Percentiles rank a stretch among this genome's conserved stretches.
phyloP scores from a whole-genome alignment of 2,329 filamentous ascomycete species.

The Dendryphion nanum region DNA sequence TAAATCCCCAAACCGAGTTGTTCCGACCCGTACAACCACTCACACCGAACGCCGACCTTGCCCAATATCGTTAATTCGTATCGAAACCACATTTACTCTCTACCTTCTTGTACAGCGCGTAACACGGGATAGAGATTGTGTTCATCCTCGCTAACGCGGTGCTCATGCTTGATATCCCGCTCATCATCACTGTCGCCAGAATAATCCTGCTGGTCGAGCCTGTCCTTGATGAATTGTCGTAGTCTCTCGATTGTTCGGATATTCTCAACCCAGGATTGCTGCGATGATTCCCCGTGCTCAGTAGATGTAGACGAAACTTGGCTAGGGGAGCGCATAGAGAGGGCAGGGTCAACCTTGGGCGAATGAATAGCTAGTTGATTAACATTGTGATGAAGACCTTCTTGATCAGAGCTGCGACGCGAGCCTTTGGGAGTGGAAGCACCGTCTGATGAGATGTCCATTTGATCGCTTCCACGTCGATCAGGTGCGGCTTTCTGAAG shows the following conservation, averaged over 20 bases:
- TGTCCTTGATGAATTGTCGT: conserved; percentile 56
- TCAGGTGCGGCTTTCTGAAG: conserved; percentile 50
- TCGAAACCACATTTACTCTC: conserved; percentile 25
- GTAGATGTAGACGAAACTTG: conserved; percentile 35
- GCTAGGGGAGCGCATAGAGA: conserved; percentile 39
- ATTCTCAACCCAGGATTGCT: conserved; percentile 62
- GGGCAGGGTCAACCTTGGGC: conserved; percentile 40
- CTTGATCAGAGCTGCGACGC: conserved; percentile 33
- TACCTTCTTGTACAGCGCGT: conserved; percentile 39
- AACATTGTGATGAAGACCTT: conserved; percentile 37
- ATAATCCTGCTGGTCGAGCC: conserved; percentile 54
- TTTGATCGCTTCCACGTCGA: conserved; percentile 31
- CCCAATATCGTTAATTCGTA: background rate
- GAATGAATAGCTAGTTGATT: conserved; percentile 40
- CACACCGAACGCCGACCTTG: background rate
- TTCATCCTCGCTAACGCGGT: conserved; percentile 36
- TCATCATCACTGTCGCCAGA: conserved; percentile 37
- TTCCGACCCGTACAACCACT: too few relatives aligned
- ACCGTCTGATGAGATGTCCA: conserved; percentile 42
- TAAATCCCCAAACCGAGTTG: too few relatives aligned
- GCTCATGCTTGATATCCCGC: conserved; percentile 22
- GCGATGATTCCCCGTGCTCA: conserved; percentile 36
- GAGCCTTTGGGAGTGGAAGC: conserved; percentile 28
- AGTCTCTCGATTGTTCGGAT: conserved; percentile 63
- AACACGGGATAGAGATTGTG: conserved; percentile 42